phyloP scores from a whole-genome alignment of 2,329 filamentous ascomycete genomes.

The Monosporascus sp. region DNA sequence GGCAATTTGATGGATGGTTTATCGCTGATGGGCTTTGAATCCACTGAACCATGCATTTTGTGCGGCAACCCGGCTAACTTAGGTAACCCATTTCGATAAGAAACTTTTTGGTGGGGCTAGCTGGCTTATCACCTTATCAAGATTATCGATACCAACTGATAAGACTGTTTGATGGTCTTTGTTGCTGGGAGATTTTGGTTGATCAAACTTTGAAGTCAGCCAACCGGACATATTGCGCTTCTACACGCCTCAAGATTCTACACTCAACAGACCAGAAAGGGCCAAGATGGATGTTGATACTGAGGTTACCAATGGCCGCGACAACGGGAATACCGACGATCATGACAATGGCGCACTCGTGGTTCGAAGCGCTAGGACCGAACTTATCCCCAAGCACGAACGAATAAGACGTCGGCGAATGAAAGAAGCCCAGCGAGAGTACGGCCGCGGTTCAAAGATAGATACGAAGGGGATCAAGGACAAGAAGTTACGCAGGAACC shows the following conservation, averaged over 20 bases:
- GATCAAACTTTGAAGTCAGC: background rate
- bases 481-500: conserved; percentile 80
- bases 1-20: background rate
- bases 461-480: conserved; percentile 70
- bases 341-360: conserved; percentile 49
- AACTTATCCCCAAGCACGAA: conserved; percentile 47
- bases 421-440: conserved; percentile 64
- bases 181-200: conserved; percentile 13
- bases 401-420: conserved; percentile 45
- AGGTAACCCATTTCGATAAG: background rate
- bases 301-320: conserved; percentile 15
- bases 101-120: conserved; percentile 9
- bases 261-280: background rate
- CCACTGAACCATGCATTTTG: background rate
- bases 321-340: conserved; percentile 29
- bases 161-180: background rate
- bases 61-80: background rate
- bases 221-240: background rate
- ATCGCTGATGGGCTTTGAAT: background rate
- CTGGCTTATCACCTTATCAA: background rate
- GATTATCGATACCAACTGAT: background rate
- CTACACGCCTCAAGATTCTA: background rate
- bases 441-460: conserved; percentile 78
- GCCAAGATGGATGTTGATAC: conserved; percentile 20
- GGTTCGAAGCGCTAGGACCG: conserved; percentile 43